Percentiles rank a stretch among this genome's conserved stretches.
These are phyloP conservation scores for Penicillium sp. DNA, from an alignment of 2,329 filamentous ascomycete genomes.

Conservation along the genomic window DNA sequence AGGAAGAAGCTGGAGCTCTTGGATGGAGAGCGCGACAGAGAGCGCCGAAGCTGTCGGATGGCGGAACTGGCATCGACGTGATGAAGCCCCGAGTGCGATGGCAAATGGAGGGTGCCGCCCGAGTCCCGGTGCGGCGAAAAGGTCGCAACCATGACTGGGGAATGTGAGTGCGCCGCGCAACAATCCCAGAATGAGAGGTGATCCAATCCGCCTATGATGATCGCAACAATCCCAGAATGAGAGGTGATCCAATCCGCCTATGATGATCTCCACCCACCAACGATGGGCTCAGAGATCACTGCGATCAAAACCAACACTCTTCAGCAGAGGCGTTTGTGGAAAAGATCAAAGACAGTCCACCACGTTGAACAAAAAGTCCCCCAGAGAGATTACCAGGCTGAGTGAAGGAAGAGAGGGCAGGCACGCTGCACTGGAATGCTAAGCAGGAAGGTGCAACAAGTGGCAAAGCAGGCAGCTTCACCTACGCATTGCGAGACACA, in stretches of 20 bases:
- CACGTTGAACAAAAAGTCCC: background rate
- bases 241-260: conserved; percentile 6
- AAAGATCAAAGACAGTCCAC: background rate
- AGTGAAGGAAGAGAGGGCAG: conserved; percentile 12
- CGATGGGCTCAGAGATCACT: background rate
- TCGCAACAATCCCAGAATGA: conserved; percentile 19
- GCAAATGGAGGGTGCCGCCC: conserved; percentile 76
- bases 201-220: conserved; percentile 5
- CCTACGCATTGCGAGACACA: conserved; percentile 22
- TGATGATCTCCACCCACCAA: conserved; percentile 1
- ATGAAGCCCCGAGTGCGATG: conserved; percentile 78
- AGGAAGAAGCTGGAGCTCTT: conserved; percentile 68
- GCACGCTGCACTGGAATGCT: conserved; percentile 28
- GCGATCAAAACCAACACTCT: background rate
- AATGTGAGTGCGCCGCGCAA: conserved; percentile 20
- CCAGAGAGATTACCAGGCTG: background rate
- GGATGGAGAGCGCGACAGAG: conserved; percentile 88
- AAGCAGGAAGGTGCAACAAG: conserved; percentile 19
- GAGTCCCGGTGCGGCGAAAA: conserved; percentile 49
- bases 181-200: conserved; percentile 16
- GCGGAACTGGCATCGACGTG: conserved; percentile 77
- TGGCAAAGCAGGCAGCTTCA: conserved; percentile 25
- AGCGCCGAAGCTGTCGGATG: conserved; percentile 77
- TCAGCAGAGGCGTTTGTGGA: background rate
- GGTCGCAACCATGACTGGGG: conserved; percentile 43